phyloP scores from a whole-genome alignment of 1,284 basidiomycete species.

The Ustilago shanxiensis region DNA sequence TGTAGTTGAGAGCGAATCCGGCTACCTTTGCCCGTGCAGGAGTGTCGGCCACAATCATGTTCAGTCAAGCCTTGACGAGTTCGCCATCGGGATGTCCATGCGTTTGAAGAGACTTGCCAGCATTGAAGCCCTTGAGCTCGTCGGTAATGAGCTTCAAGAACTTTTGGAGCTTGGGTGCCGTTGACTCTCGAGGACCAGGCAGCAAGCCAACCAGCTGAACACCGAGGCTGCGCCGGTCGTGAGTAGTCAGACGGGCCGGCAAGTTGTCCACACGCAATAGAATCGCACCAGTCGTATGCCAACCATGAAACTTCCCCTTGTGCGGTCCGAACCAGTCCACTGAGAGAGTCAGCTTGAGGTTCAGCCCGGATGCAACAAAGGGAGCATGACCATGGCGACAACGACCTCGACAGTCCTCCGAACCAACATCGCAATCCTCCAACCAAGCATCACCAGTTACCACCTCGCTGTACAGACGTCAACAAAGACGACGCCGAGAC shows the following conservation, averaged over 20 bases:
- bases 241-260: not conserved
- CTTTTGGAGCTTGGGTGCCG: not conserved
- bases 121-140: conserved; percentile 3
- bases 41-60: conserved; percentile 7
- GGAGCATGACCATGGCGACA: no score
- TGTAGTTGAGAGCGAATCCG: not conserved
- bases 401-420: no score
- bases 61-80: conserved; percentile 1
- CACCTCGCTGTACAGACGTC: no score
- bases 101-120: no score
- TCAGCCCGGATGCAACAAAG: not conserved
- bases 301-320: not conserved
- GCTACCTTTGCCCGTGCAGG: conserved; percentile 10
- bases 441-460: no score
- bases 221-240: conserved; percentile 3
- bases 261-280: conserved; percentile 15
- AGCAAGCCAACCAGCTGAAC: conserved; percentile 4
- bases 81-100: not conserved
- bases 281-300: conserved; percentile 6
- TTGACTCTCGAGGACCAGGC: conserved; percentile 8
- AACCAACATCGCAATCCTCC: no score
- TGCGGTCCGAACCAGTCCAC: conserved; percentile 12
- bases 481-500: no score
- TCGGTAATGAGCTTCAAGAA: conserved; percentile 6
- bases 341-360: conserved; percentile 19